phyloP scores from a whole-genome alignment of 2,329 filamentous ascomycete species.

The Arthrobotrys conoides region DNA sequence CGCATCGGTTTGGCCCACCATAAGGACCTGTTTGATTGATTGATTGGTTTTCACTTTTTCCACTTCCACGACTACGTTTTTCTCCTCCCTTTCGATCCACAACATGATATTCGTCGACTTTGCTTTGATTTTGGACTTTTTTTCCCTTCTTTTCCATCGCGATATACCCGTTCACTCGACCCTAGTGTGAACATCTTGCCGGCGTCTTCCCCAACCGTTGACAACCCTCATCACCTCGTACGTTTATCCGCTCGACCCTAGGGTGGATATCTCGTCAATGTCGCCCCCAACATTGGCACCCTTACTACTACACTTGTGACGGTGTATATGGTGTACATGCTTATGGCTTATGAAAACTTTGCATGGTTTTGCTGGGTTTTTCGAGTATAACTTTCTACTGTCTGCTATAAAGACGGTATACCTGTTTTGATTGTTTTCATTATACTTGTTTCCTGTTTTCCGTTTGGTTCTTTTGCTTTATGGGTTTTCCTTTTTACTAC shows the following conservation, averaged over 20 bases:
- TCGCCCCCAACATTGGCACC: neutral
- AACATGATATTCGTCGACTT: constrained; percentile 12
- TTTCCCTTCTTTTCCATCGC: neutral
- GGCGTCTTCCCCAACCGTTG: constrained; percentile 9
- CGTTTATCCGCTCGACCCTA: constrained; percentile 9
- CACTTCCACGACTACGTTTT: constrained; percentile 5
- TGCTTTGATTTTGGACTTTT: constrained; percentile 1
- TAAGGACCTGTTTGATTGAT: constrained; percentile 1
- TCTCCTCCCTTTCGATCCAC: neutral
- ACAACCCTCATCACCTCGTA: neutral
- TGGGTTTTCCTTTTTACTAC: neutral
- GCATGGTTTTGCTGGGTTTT: neutral
- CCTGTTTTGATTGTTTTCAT: neutral
- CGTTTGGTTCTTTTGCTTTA: neutral
- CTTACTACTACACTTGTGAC: neutral
- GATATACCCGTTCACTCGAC: neutral
- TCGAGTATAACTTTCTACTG: neutral
- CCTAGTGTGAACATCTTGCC: constrained; percentile 8
- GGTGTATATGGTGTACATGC: neutral
- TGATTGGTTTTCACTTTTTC: constrained; percentile 9
- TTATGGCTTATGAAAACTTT: neutral
- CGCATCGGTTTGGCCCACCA: neutral
- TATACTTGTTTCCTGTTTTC: neutral
- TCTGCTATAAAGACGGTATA: neutral
- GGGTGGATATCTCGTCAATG: constrained; percentile 6